Evolutionary conservation across 306 rosid genomes (phyloP), one percentile per base, ranked within the genome.

Genomic region (Quercus dentata): DNA sequence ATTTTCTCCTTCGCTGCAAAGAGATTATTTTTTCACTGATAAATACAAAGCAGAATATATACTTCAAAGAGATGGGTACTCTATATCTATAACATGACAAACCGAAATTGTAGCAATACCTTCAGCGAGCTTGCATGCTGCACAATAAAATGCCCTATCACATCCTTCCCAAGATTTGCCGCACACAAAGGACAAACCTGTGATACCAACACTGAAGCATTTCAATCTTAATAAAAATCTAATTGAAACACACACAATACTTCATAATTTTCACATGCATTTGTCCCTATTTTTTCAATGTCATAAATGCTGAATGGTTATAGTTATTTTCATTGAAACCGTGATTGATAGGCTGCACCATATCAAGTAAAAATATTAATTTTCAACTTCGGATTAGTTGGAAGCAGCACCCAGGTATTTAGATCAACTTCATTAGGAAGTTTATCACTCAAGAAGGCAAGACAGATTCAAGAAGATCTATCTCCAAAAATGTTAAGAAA

Each of bases 141-240:
- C 27, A 84, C 79, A 76, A 63, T 76, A 75, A 96, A 90, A 89
- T 93, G 97, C 23, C 85, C 85, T 75, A 83, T 73, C 65, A 85
- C 86, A 86, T 96, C 97, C 62, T 77, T 96, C 81, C 97, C 98
- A 18, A 91, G 79, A 82, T 82, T 87, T 59, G 86, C 93, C 44
- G 97, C 99, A 64, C 99, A 96, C 30, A 93, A 74, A 52, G 99
- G 99, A 82, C 99, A 96, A 86, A 96, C 93, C 99, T 96, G 87
- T 79, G 58, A 74, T 49, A 83, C 49, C 68, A 75, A 81, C 56
- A 78, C 57, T 30, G 44, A 55, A 86, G 78, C 74, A 74, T 65
- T 58, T 78, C 73, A 80, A 71, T 80, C 79, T 70, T 79, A 82
- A 56, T 19, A 52, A 76, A 69, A 67, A 76, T 70, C 68, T 33